A percentile compares a stretch with the other conserved stretches of the same genome.
phyloP scores from a whole-genome alignment of 306 rosid genomes.

The Castanea crenata region DNA sequence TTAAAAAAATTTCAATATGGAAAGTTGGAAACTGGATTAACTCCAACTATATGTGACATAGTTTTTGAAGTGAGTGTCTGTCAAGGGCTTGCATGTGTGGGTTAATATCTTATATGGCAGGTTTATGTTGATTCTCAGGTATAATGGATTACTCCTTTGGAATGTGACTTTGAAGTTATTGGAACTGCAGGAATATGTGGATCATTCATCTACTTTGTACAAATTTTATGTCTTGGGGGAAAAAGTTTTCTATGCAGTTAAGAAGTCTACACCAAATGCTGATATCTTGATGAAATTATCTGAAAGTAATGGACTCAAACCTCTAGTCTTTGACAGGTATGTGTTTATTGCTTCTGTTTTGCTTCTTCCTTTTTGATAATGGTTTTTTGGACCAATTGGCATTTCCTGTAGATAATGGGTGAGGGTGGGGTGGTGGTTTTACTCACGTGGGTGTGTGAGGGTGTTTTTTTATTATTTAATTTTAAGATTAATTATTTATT shows the following conservation, averaged over 20 bases:
- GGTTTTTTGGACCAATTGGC: neutral
- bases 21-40: neutral
- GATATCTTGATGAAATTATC: conserved; percentile 46
- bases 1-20: neutral
- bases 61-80: neutral
- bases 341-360: conserved; percentile 7
- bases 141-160: neutral
- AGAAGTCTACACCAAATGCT: conserved; percentile 79
- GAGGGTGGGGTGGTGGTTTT: neutral
- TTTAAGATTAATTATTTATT: no score
- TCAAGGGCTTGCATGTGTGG: neutral
- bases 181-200: conserved; percentile 78
- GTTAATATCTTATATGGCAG: neutral
- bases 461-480: no score
- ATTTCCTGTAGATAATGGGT: neutral
- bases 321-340: conserved; percentile 72
- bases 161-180: neutral
- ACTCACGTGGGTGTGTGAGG: neutral
- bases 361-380: neutral
- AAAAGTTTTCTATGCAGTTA: conserved; percentile 68
- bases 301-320: conserved; percentile 50
- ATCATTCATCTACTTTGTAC: conserved; percentile 85
- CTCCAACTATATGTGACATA: neutral
- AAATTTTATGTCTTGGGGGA: conserved; percentile 85
- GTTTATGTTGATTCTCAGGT: neutral